Evolutionary conservation across 805 yeast genomes (phyloP).

Genomic region (Metschnikowia picachoensis): DNA sequence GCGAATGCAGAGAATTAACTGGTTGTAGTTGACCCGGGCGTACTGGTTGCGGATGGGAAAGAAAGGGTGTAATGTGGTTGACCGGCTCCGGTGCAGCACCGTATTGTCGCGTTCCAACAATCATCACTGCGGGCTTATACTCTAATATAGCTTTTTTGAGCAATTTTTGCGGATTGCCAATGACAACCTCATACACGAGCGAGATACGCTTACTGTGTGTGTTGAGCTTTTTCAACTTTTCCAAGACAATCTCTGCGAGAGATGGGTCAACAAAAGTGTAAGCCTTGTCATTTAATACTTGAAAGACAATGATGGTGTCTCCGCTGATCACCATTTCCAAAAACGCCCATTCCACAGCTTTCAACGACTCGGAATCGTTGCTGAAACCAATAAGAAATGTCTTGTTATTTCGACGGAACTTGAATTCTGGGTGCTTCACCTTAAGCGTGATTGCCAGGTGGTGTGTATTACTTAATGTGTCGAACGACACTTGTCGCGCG

Average conservation of each 20-base stretch:
- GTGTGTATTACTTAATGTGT: conserved; percentile 31
- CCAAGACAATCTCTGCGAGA: conserved; percentile 26
- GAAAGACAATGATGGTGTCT: conserved; percentile 39
- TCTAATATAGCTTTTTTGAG: conserved; percentile 39
- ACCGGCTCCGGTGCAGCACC: conserved; percentile 12
- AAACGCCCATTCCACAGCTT: conserved; percentile 43
- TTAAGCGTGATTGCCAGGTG: conserved; percentile 37
- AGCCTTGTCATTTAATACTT: conserved; percentile 37
- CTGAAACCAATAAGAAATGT: conserved; percentile 39
- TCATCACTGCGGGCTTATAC: conserved; percentile 44
- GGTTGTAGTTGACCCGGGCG: not conserved
- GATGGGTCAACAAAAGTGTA: conserved; percentile 26
- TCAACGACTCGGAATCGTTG: conserved; percentile 33
- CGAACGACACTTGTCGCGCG: conserved; percentile 41
- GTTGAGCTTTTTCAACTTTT: conserved; percentile 33
- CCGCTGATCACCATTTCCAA: conserved; percentile 43
- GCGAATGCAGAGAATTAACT: conserved; percentile 2
- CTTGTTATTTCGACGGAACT: conserved; percentile 42
- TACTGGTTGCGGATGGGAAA: conserved; percentile 10
- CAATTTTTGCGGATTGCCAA: conserved; percentile 39
- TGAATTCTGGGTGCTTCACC: conserved; percentile 40
- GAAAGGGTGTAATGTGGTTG: not conserved
- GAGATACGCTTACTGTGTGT: conserved; percentile 34
- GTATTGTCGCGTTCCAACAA: conserved; percentile 39
- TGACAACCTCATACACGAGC: conserved; percentile 37